Percentiles rank a stretch among this genome's conserved stretches.
phyloP scores from a whole-genome alignment of 1,139 yeast species.

The Nematodospora anomalae region DNA sequence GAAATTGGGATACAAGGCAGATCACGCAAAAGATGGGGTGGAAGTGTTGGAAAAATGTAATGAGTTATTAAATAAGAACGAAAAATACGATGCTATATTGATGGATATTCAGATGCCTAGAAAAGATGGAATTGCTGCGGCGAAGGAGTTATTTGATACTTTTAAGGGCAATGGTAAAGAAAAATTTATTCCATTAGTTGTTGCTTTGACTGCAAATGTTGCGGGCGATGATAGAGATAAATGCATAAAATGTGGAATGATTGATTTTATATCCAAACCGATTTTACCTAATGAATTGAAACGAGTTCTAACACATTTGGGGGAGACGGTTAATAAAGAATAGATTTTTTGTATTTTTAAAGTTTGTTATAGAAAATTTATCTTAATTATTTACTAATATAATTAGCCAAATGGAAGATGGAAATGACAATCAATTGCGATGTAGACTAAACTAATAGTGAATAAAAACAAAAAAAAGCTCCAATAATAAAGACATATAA shows the following conservation, averaged over 20 bases:
- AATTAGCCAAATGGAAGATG: no score
- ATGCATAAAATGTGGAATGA: constrained; percentile 53
- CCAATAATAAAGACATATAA: no score
- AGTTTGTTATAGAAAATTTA: no score
- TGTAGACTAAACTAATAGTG: no score
- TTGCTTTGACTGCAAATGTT: constrained; percentile 59
- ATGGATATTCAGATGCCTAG: constrained; percentile 61
- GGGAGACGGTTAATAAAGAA: constrained; percentile 9
- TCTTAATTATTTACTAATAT: no score
- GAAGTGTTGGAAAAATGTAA: constrained; percentile 45
- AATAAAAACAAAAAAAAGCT: no score
- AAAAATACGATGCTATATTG: constrained; percentile 47
- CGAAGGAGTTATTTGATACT: constrained; percentile 30
- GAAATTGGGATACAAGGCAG: constrained; percentile 53
- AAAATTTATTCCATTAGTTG: constrained; percentile 40
- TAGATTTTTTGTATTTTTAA: no score
- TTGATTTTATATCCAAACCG: constrained; percentile 57
- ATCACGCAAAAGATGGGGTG: constrained; percentile 56
- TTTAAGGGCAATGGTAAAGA: constrained; percentile 24
- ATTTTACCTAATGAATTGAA: constrained; percentile 49
- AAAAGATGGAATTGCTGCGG: constrained; percentile 51
- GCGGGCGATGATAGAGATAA: constrained; percentile 54
- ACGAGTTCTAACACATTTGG: constrained; percentile 25
- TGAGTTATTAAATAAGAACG: constrained; percentile 23
- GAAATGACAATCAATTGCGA: no score